phyloP scores from a whole-genome alignment of 148 eudicot species.

The Silene conica region DNA sequence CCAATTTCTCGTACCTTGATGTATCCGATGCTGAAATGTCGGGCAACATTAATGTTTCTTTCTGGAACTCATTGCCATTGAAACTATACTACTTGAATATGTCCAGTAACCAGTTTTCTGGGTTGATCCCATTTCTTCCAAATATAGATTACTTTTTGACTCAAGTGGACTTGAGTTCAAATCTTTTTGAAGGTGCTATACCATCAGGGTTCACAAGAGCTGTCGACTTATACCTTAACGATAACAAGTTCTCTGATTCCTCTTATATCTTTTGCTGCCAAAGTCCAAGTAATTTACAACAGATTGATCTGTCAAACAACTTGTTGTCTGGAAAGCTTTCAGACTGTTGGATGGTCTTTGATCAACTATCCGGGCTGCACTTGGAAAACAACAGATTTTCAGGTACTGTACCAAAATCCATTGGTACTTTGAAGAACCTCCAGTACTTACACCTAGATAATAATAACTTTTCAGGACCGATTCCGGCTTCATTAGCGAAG shows the following conservation, averaged over 20 bases:
- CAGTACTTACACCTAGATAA: slow-evolving; percentile 12
- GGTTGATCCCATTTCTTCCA: no score
- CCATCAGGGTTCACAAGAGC: slow-evolving; percentile 14
- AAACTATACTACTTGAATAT: not conserved
- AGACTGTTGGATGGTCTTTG: slow-evolving; percentile 10
- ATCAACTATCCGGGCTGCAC: not conserved
- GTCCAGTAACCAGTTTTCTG: no score
- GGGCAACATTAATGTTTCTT: not conserved
- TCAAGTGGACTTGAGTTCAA: no score
- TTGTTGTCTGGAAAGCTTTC: not conserved
- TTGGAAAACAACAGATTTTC: slow-evolving; percentile 14
- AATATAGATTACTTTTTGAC: no score
- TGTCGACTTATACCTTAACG: slow-evolving; percentile 12
- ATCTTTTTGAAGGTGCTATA: not conserved
- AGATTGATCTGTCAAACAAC: not conserved
- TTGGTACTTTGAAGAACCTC: no score
- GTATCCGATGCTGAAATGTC: slow-evolving; percentile 12
- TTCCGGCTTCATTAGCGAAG: slow-evolving; percentile 6
- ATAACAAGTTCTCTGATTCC: slow-evolving; percentile 20
- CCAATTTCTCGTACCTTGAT: slow-evolving; percentile 4
- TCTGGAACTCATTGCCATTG: slow-evolving; percentile 5
- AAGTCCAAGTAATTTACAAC: not conserved
- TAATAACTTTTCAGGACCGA: slow-evolving; percentile 8
- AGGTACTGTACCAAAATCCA: slow-evolving; percentile 14
- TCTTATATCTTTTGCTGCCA: slow-evolving; percentile 7